phyloP scores from a whole-genome alignment of 2,329 filamentous ascomycete species.

The Epichloe amarillans region DNA sequence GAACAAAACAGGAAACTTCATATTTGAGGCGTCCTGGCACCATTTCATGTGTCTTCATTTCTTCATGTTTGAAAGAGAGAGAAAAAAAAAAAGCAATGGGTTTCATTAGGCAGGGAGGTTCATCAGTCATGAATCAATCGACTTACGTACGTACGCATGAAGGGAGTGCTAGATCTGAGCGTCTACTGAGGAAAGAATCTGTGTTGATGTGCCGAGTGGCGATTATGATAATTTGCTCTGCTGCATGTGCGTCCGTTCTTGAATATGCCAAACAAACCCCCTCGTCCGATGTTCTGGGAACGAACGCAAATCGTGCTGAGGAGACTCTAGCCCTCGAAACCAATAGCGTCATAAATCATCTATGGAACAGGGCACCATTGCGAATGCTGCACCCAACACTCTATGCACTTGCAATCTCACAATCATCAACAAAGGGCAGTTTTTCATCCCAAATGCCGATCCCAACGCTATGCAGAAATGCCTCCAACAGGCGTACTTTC shows the following conservation, averaged over 20 bases:
- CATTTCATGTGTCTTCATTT: background rate
- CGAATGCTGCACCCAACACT: background rate
- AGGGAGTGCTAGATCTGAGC: no score
- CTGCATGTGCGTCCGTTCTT: background rate
- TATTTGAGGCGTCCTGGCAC: background rate
- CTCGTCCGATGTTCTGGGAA: no score
- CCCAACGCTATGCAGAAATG: constrained; percentile 9
- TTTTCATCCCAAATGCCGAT: background rate
- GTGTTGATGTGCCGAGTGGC: no score
- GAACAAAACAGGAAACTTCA: background rate
- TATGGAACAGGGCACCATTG: background rate
- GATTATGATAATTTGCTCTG: background rate
- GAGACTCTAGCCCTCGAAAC: background rate
- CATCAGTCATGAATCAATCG: background rate
- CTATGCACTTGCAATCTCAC: background rate
- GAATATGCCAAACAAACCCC: no score
- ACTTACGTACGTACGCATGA: background rate
- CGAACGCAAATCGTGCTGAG: background rate
- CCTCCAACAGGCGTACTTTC: background rate
- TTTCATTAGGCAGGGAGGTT: no score
- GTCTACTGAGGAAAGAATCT: no score
- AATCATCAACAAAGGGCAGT: background rate
- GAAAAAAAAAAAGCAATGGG: background rate
- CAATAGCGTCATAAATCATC: background rate
- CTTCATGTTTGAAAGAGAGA: background rate